Evolutionary conservation across 2,329 filamentous ascomycete species (phyloP).

Genomic region (Trichophyton equinum): DNA sequence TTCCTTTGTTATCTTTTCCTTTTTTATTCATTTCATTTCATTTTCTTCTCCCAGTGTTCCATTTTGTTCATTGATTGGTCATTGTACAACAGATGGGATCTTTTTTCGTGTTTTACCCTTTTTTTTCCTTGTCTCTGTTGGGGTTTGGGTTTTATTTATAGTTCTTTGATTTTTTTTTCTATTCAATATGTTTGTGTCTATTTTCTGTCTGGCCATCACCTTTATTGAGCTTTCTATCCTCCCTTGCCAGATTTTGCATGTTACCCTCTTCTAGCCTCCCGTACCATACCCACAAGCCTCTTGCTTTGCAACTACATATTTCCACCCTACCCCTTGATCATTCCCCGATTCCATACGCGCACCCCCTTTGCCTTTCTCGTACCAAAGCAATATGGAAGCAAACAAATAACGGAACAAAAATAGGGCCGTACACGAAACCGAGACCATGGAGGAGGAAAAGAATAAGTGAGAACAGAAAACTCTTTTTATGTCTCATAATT

Average conservation of each 20-base stretch:
- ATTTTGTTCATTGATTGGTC: neutral
- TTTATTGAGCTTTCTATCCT: neutral
- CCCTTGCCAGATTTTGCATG: neutral
- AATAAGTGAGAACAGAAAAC: neutral
- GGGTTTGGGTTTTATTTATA: neutral
- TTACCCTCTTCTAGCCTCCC: neutral
- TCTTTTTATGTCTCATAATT: conserved; percentile 6
- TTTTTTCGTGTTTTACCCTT: neutral
- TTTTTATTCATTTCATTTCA: conserved; percentile 10
- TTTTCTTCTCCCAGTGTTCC: conserved; percentile 6
- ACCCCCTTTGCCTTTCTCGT: neutral
- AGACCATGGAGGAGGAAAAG: neutral
- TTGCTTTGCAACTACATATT: neutral
- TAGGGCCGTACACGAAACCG: neutral
- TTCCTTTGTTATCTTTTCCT: conserved; percentile 8
- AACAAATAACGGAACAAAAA: neutral
- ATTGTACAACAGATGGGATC: conserved; percentile 4
- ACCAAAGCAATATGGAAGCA: neutral
- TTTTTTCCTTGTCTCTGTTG: neutral
- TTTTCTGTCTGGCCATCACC: neutral
- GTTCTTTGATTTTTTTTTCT: neutral
- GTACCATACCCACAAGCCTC: neutral
- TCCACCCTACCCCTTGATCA: neutral
- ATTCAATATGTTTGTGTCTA: neutral
- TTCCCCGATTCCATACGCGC: neutral